These are phyloP conservation scores for Diaporthe velutina DNA, from an alignment of 2,329 filamentous ascomycete species.

Conservation along the genomic window DNA sequence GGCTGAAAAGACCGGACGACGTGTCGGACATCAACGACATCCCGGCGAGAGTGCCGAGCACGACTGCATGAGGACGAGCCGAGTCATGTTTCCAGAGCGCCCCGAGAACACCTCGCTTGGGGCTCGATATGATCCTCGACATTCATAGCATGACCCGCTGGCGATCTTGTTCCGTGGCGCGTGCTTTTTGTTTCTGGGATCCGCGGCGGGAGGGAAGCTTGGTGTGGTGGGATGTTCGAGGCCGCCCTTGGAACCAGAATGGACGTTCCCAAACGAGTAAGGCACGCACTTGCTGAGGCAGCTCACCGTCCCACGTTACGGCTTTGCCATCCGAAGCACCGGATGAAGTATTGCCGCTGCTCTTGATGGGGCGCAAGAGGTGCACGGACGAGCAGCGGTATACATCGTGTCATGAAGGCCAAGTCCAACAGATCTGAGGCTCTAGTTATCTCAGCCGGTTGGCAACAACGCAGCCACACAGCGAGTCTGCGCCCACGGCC, in stretches of 20 bases:
- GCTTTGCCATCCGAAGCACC: slow-evolving; percentile 28
- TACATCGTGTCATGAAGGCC: slow-evolving; percentile 12
- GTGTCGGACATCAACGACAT: slow-evolving; percentile 31
- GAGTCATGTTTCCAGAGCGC: slow-evolving; percentile 2
- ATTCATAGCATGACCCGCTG: slow-evolving; percentile 21
- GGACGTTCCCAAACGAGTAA: slow-evolving; percentile 10
- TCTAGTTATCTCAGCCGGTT: slow-evolving; percentile 18
- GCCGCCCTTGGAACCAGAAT: slow-evolving; percentile 20
- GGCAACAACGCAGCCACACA: slow-evolving; percentile 6
- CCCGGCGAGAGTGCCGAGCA: background rate
- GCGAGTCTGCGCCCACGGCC: background rate
- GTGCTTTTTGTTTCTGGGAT: slow-evolving; percentile 25
- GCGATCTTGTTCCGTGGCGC: slow-evolving; percentile 9
- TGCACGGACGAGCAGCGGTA: slow-evolving; percentile 13
- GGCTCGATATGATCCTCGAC: slow-evolving; percentile 8
- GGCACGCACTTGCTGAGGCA: slow-evolving; percentile 10
- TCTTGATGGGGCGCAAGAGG: slow-evolving; percentile 18
- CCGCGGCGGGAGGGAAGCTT: slow-evolving; percentile 17
- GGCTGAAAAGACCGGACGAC: slow-evolving; percentile 19
- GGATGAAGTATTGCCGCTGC: slow-evolving; percentile 23
- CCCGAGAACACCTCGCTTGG: background rate
- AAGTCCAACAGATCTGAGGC: slow-evolving; percentile 26
- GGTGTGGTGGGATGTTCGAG: slow-evolving; percentile 22
- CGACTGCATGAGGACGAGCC: slow-evolving; percentile 7
- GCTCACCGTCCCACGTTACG: slow-evolving; percentile 14